Evolutionary conservation across 2,329 filamentous ascomycete species (phyloP).

Genomic region (Thelonectria blattea): DNA sequence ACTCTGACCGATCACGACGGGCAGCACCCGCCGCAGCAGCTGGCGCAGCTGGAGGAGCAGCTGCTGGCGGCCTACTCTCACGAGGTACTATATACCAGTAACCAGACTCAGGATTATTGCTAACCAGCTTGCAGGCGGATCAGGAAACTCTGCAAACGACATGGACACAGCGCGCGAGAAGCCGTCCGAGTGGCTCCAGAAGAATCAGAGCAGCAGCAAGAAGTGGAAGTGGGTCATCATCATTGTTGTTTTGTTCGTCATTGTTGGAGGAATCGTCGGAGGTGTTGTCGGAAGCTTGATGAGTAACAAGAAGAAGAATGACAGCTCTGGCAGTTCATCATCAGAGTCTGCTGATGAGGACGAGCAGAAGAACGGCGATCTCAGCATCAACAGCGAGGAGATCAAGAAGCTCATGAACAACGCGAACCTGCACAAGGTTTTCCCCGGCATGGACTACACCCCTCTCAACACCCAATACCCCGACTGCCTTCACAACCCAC

Average conservation of each 20-base stretch:
- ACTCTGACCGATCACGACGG: constrained; percentile 44
- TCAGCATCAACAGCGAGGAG: constrained; percentile 75
- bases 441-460: constrained; percentile 95
- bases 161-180: constrained; percentile 62
- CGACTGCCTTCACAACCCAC: constrained; percentile 75
- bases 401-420: constrained; percentile 86
- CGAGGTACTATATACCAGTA: constrained; percentile 35
- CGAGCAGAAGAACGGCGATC: constrained; percentile 67
- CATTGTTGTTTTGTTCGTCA: constrained; percentile 64
- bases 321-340: constrained; percentile 30
- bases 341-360: constrained; percentile 66
- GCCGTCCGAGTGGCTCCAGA: constrained; percentile 65
- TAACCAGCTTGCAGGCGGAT: constrained; percentile 17
- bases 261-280: constrained; percentile 74
- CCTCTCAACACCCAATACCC: constrained; percentile 91
- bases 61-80: constrained; percentile 46
- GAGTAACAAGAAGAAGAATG: constrained; percentile 48
- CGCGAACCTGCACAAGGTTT: constrained; percentile 83
- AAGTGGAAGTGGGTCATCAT: constrained; percentile 76
- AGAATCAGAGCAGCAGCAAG: constrained; percentile 65
- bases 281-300: constrained; percentile 77
- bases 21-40: constrained; percentile 52
- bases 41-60: constrained; percentile 52
- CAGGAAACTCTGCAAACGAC: constrained; percentile 29
- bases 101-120: not conserved